Base-by-base conservation (phyloP, 2,329 filamentous ascomycete species). In the Cercospora zeina region DNA sequence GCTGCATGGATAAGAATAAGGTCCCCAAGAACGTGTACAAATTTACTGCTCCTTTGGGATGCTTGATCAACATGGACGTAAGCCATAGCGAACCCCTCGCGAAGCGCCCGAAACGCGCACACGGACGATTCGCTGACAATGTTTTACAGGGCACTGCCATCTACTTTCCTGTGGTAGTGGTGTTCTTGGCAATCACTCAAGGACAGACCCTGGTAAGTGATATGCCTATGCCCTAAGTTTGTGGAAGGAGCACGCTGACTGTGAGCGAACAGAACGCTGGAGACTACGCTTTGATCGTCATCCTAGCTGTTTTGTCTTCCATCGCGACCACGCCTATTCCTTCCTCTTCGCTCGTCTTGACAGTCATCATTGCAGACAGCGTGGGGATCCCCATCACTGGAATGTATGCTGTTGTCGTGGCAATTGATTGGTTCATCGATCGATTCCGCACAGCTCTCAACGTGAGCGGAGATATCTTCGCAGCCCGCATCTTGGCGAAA, bases 341-440 rank as follows among this genome's bases (percentile, higher is more conserved):
- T 0, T 80, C 77, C 50, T 80, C 81, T 1, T 82, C 80, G 16
- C 75, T 83, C 1, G 82, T 83, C 3, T 73, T 83, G 13, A 78
- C 79, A 2, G 50, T 82, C 54, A 82, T 84, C 80, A 83, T 83
- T 65, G 77, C 80, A 9, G 72, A 75, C 21, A 75, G 75, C 7
- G 75, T 83, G 57, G 74, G 77, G 13, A 76, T 83, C 0, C 75
- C 76, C 1, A 70, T 82, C 34, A 82, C 79, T 0, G 77, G 75
- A 16, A 82, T 82, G 80, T 83, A 80, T 65, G 81, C 78, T 21
- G 80, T 83, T 42, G 79, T 83, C 13, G 77, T 83, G 2, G 81
- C 81, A 24, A 83, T 83, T 49, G 81, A 83, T 65, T 84, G 81
- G 82, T 79, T 84, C 70, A 74, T 83, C n/a, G 82, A 84, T 71